Base-by-base conservation (phyloP, 1,284 basidiomycete species). In the Cutaneotrichosporon sp. region DNA sequence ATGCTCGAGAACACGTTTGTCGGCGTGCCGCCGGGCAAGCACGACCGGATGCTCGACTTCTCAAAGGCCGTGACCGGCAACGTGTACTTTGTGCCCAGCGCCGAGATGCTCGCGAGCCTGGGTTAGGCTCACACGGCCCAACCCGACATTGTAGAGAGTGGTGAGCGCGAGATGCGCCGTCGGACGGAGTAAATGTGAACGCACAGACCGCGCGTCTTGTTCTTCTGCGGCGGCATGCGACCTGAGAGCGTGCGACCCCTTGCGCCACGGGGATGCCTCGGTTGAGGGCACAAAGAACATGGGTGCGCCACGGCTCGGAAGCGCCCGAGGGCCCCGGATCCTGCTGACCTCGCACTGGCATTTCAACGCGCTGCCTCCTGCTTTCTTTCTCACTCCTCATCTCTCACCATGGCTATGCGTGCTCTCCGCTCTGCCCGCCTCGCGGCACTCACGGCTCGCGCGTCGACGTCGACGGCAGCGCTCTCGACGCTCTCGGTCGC, bases 1-100 rank as follows among this genome's bases (percentile, higher is more conserved):
- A 66, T 66, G 65, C 58, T 66, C 16, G 49, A 61, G 56, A 42
- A 54, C 50, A 66, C 63, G 65, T 66, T 66, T 18, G 50, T 66
- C 56, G 65, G 65, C 24, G 59, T 59, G 20, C 65, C 65, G 0
- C 25, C 22, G 11, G 65, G 65, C 36, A 58, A 60, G 36, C 59
- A 66, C 45, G 65, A 66, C 31, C 47, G 56, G 29, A 63, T 66
- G 31, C 56, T 66, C 29, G 65, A 66, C 53, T 66, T 36, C n/a
- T 63, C 60, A 2, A 56, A 38, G 16, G 58, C 65, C 18, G 54
- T 53, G 16, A 66, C 61, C 4, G 65, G 65, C 4, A 52, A 54
- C 46, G 54, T 43, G 11, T 66, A 56, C 50, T 66, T 66, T 24
- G 65, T 63, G 20, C 65, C 65, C 25, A 46, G 42, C 16, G 50